Evolutionary conservation across 2,329 filamentous ascomycete species (phyloP), one percentile per base, ranked within the genome.

Genomic region (Pseudogymnoascus sp.): DNA sequence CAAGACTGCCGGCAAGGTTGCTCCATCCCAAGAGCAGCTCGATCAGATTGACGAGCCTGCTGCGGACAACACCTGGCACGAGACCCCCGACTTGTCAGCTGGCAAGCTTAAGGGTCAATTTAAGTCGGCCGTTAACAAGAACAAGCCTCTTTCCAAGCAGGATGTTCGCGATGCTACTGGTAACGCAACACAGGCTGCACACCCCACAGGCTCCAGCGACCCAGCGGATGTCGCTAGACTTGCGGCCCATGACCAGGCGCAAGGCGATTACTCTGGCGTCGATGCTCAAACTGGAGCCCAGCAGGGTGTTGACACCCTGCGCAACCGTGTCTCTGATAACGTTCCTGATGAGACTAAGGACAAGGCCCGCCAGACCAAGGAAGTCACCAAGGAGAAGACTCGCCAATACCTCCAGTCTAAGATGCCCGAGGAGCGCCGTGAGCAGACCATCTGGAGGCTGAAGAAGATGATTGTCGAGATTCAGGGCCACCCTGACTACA

Each of bases 401-500:
- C 86, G 82, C 72, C 84, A 90, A 68, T 97, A 97, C 74, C 78
- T 97, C 62, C 82, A 85, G 68, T 84, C 87, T 71, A 99, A 97
- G 81, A 83, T 99, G 76, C 92, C 94, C 0, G 79, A 93, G 76
- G 92, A 97, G 75, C 91, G 94, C 64, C 91, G 92, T 64, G 92
- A 97, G 6, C 92, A 96, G 80, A 88, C 87, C 62, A 87, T 97
- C 70, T 96, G 87, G 84, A 90, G 94, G 38, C 78, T 99, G 68
- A 99, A 93, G 86, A 97, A 97, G 85, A 96, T 97, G 89, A 79
- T 99, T 39, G 86, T 97, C 51, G 94, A 99, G 77, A 92, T 96
- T 70, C 94, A 99, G 78, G 90, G 93, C 62, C 94, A 97, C 72
- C 85, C 90, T 63, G 93, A 99, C 71, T 99, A 97, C 76, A 87